These are phyloP conservation scores for Daedalea quercina DNA, from an alignment of 768 basidiomycete species.

Conservation along the genomic window DNA sequence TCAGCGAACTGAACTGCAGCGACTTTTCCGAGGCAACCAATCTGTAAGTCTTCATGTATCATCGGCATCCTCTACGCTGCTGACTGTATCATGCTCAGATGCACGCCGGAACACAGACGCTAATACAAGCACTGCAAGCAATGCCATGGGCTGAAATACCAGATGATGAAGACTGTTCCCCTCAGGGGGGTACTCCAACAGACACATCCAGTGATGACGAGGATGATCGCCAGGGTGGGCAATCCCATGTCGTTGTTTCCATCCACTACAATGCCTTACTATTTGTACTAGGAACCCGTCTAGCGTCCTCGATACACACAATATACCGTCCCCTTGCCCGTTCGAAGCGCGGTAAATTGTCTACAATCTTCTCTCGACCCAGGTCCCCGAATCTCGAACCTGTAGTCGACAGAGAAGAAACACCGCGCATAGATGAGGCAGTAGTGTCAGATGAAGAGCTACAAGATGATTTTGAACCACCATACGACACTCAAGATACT, in stretches of 20 bases:
- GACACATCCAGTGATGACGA: slow-evolving; percentile 68
- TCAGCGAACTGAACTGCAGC: slow-evolving; percentile 36
- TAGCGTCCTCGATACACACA: slow-evolving; percentile 85
- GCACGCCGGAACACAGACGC: slow-evolving; percentile 81
- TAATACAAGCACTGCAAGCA: slow-evolving; percentile 84
- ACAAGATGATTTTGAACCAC: slow-evolving; percentile 52
- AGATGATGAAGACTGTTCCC: slow-evolving; percentile 62
- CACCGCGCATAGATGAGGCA: slow-evolving; percentile 26
- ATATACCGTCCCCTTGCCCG: slow-evolving; percentile 79
- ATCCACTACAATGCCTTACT: no score
- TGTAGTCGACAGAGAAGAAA: slow-evolving; percentile 26
- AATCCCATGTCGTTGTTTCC: not conserved
- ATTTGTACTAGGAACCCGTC: slow-evolving; percentile 37
- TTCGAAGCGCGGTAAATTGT: slow-evolving; percentile 37
- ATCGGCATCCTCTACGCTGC: not conserved
- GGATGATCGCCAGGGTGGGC: slow-evolving; percentile 36
- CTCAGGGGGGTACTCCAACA: slow-evolving; percentile 31
- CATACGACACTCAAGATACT: slow-evolving; percentile 11
- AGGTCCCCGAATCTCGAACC: slow-evolving; percentile 16
- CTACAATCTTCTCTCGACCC: slow-evolving; percentile 12
- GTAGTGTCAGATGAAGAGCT: slow-evolving; percentile 45
- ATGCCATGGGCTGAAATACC: slow-evolving; percentile 69
- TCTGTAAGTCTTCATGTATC: slow-evolving; percentile 44
- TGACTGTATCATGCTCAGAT: slow-evolving; percentile 47
- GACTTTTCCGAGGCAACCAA: slow-evolving; percentile 57